Percentiles rank a stretch among this genome's conserved stretches.
Evolutionary conservation across 495 filamentous ascomycete species (phyloP).

Genomic region (Ramalina peruviana): DNA sequence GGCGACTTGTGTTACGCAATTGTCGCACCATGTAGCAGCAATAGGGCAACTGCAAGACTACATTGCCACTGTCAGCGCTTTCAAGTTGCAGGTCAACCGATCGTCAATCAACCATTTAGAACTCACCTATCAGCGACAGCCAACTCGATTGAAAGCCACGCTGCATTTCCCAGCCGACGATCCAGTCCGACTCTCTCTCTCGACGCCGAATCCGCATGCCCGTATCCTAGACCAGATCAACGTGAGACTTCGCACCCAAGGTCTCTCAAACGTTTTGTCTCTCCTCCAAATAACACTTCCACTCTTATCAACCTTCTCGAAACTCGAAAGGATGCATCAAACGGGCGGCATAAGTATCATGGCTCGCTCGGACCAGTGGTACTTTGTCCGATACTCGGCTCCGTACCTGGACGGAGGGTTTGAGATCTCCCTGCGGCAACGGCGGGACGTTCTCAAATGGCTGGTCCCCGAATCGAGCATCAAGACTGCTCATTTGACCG

Average conservation of each 20-base stretch:
- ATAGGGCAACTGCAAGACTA: constrained; percentile 53
- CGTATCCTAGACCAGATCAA: constrained; percentile 53
- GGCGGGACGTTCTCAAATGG: constrained; percentile 27
- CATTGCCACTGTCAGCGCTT: constrained; percentile 43
- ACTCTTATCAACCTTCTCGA: constrained; percentile 48
- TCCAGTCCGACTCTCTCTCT: constrained; percentile 33
- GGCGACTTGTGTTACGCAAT: constrained; percentile 34
- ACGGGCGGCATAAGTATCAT: constrained; percentile 10
- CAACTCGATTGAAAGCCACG: constrained; percentile 17
- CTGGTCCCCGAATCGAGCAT: constrained; percentile 24
- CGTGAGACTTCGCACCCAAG: constrained; percentile 35
- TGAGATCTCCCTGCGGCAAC: constrained; percentile 20
- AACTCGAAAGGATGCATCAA: constrained; percentile 21
- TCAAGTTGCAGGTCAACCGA: constrained; percentile 35
- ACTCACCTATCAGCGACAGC: constrained; percentile 40
- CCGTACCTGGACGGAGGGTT: constrained; percentile 25
- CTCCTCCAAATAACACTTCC: constrained; percentile 51
- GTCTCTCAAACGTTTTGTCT: constrained; percentile 39
- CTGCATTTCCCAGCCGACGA: constrained; percentile 22
- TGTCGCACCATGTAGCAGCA: constrained; percentile 41
- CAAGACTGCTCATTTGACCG: constrained; percentile 3
- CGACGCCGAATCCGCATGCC: constrained; percentile 58
- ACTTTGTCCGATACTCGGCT: constrained; percentile 26
- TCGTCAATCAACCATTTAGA: constrained; percentile 46
- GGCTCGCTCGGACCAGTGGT: constrained; percentile 29